phyloP scores from a whole-genome alignment of 1,284 basidiomycete genomes.

The Ganoderma multipileum region DNA sequence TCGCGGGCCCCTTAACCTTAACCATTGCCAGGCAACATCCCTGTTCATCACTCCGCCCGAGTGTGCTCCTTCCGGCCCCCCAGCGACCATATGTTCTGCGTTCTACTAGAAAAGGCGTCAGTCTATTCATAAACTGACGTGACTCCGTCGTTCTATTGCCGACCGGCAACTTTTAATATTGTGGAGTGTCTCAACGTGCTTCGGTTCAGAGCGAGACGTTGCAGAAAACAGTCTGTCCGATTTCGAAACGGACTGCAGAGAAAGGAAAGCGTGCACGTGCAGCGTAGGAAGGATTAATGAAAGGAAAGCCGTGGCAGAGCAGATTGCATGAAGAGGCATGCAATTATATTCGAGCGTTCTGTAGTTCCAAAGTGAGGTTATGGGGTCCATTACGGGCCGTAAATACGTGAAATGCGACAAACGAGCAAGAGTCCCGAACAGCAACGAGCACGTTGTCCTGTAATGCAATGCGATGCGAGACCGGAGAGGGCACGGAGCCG shows the following conservation, averaged over 20 bases:
- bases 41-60: background rate
- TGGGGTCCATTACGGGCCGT: slow-evolving; percentile 22
- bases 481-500: background rate
- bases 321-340: background rate
- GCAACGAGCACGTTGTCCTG: slow-evolving; percentile 6
- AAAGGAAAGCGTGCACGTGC: background rate
- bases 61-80: background rate
- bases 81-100: slow-evolving; percentile 1
- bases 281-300: background rate
- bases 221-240: background rate
- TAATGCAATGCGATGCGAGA: background rate
- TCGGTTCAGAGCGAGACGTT: background rate
- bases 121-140: background rate
- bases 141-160: background rate
- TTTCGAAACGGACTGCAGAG: background rate
- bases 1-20: background rate
- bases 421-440: background rate
- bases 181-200: background rate
- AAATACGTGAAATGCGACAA: background rate
- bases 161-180: background rate
- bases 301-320: background rate
- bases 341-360: background rate
- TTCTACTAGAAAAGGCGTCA: background rate
- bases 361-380: background rate
- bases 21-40: background rate